These are phyloP conservation scores for Lentinus tigrinus DNA, from an alignment of 768 basidiomycete species.

Conservation along the genomic window DNA sequence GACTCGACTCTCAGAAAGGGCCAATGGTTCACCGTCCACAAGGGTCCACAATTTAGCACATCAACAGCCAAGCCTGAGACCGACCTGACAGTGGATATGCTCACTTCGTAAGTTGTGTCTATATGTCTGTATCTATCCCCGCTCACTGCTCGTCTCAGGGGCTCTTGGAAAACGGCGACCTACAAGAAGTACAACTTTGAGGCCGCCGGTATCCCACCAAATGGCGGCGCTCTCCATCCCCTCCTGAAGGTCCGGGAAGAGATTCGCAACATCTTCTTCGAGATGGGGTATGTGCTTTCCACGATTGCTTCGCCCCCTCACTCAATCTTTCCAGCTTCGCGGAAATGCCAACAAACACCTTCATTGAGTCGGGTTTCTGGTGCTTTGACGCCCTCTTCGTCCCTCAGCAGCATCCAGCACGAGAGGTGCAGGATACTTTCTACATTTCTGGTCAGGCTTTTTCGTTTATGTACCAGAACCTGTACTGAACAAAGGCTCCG, in stretches of 20 bases:
- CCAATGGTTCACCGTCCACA: slow-evolving; percentile 89
- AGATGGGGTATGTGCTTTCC: slow-evolving; percentile 81
- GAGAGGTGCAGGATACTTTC: slow-evolving; percentile 98
- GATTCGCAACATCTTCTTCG: slow-evolving; percentile 95
- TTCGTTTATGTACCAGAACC: background rate
- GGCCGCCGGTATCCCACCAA: slow-evolving; percentile 87
- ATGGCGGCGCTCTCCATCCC: slow-evolving; percentile 92
- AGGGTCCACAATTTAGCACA: slow-evolving; percentile 85
- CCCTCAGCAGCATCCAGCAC: slow-evolving; percentile 97
- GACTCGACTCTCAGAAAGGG: slow-evolving; percentile 66
- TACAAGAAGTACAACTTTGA: slow-evolving; percentile 99
- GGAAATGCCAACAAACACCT: slow-evolving; percentile 96
- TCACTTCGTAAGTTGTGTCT: slow-evolving; percentile 67
- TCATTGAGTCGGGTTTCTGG: slow-evolving; percentile 99
- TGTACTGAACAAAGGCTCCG: background rate
- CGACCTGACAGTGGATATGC: slow-evolving; percentile 94
- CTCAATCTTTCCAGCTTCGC: slow-evolving; percentile 64
- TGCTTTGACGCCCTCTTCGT: slow-evolving; percentile 98
- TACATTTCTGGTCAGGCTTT: slow-evolving; percentile 79
- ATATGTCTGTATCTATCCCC: background rate
- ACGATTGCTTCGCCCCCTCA: background rate
- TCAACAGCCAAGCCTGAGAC: slow-evolving; percentile 93
- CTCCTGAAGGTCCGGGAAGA: slow-evolving; percentile 97
- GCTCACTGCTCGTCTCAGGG: slow-evolving; percentile 47
- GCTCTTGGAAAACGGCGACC: slow-evolving; percentile 87